A percentile compares a stretch with the other conserved stretches of the same genome.
Conservation (phyloP, 257 asterid species). For the Forsythia suspensa region DNA sequence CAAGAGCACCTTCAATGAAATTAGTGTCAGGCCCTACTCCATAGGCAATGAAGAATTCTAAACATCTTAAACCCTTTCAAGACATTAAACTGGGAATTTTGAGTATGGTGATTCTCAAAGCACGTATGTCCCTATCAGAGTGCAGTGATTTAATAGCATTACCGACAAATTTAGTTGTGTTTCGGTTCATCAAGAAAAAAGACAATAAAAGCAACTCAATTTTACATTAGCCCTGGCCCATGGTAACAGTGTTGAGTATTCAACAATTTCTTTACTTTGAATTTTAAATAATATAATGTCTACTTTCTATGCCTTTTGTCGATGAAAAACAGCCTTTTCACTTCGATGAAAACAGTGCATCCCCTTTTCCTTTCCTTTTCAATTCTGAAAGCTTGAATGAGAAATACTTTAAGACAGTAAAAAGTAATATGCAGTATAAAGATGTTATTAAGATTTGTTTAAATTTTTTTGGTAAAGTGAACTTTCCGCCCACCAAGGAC, state of each 20-base stretch:
- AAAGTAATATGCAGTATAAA: background rate
- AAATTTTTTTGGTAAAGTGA: too few relatives aligned
- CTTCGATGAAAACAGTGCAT: background rate
- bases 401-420: background rate
- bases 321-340: background rate
- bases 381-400: background rate
- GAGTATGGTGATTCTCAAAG: slow-evolving; percentile 10
- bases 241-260: background rate
- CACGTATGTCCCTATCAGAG: slow-evolving; percentile 8
- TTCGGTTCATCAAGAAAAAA: slow-evolving; percentile 6
- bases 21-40: background rate
- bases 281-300: background rate
- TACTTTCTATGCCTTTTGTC: background rate
- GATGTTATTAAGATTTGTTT: background rate
- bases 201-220: background rate
- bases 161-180: background rate
- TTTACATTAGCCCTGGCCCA: background rate
- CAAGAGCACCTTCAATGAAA: background rate
- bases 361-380: background rate
- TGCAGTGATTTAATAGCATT: slow-evolving; percentile 3
- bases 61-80: slow-evolving; percentile 11
- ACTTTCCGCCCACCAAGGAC: background rate
- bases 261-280: background rate
- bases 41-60: slow-evolving; percentile 5
- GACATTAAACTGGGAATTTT: slow-evolving; percentile 7